Base-by-base conservation (phyloP, 2,329 filamentous ascomycete species). In the Trichoderma guizhouense region DNA sequence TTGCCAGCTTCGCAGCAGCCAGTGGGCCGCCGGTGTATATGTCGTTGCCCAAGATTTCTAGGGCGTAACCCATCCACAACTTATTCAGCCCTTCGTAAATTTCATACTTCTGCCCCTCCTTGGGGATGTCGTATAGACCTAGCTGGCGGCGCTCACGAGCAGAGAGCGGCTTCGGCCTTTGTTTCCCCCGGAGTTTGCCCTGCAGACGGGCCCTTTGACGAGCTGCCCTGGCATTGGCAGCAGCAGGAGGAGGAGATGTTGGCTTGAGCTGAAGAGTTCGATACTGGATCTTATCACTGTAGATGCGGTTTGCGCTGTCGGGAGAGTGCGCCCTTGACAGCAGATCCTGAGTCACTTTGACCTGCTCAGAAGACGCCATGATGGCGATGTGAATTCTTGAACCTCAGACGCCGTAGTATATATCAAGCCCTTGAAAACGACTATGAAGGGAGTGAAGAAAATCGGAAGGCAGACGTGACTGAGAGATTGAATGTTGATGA, bases 51-150 rank as follows among this genome's bases (percentile, higher is more conserved):
- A 98, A 82, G 0, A 98, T 84, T 76, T 98, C 95, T 69, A 90
- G 89, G 78, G 96, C 92, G 81, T 99, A 99, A 3, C 88, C 90
- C 47, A 90, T 82, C 96, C 96, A 99, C 74, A 99, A 84, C 18
- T 82, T 81, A 79, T 97, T 89, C 75, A 99, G 82, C 0, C 92
- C 92, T 75, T 90, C 87, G 80, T 96, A 98, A 36, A 95, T 87
- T 5, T 86, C 86, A 78, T 97, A 97, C 51, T 77, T 80, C 39
- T 82, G 81, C 71, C 91, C 89, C 43, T 87, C 83, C 72, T 89
- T 89, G 0, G 92, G 91, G 7, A 98, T 87, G 12, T 93, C 88
- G 82, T 97, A 91, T 18, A 98, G 85, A 12, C 90, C 89, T 0
- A 94, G 86, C 5, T 83, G 84, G 15, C 94, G 91, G 76, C 95